Percentiles rank a stretch among this genome's conserved stretches.
Evolutionary conservation across 257 asterid genomes (phyloP).

Genomic region (Pogostemon cablin): DNA sequence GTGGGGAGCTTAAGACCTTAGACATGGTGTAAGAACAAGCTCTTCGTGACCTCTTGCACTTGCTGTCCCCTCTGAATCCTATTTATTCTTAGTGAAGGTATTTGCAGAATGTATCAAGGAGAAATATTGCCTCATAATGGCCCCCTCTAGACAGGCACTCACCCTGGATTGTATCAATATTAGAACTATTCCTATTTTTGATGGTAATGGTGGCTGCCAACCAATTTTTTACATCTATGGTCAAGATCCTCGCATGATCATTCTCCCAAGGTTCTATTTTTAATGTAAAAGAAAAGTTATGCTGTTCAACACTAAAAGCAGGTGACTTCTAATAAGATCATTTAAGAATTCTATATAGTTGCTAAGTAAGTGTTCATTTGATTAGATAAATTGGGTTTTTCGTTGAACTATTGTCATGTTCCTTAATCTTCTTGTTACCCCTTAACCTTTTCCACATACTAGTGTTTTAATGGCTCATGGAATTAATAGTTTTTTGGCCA

Average conservation of each 20-base stretch:
- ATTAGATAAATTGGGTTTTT: too few species aligned
- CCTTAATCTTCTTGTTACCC: too few species aligned
- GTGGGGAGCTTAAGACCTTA: slow-evolving; percentile 86
- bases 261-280: slow-evolving; percentile 73
- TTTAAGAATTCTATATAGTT: slow-evolving; percentile 12
- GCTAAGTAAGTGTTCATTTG: background rate
- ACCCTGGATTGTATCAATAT: slow-evolving; percentile 82
- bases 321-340: slow-evolving; percentile 47
- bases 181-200: slow-evolving; percentile 83
- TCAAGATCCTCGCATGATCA: slow-evolving; percentile 78
- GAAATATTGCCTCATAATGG: slow-evolving; percentile 87
- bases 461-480: too few species aligned
- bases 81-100: slow-evolving; percentile 90
- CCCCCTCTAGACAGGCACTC: slow-evolving; percentile 91
- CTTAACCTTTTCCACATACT: too few species aligned
- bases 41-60: slow-evolving; percentile 81
- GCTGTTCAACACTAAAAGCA: slow-evolving; percentile 76
- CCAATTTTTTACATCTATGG: slow-evolving; percentile 88
- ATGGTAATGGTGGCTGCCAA: slow-evolving; percentile 86
- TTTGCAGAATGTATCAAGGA: slow-evolving; percentile 84
- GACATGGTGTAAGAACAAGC: slow-evolving; percentile 96
- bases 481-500: too few species aligned
- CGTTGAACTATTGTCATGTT: too few species aligned
- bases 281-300: slow-evolving; percentile 75
- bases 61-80: slow-evolving; percentile 82